Percentiles rank a stretch among this genome's conserved stretches.
These are phyloP conservation scores for Alternaria triticina DNA, from an alignment of 2,329 filamentous ascomycete species.

Conservation along the genomic window DNA sequence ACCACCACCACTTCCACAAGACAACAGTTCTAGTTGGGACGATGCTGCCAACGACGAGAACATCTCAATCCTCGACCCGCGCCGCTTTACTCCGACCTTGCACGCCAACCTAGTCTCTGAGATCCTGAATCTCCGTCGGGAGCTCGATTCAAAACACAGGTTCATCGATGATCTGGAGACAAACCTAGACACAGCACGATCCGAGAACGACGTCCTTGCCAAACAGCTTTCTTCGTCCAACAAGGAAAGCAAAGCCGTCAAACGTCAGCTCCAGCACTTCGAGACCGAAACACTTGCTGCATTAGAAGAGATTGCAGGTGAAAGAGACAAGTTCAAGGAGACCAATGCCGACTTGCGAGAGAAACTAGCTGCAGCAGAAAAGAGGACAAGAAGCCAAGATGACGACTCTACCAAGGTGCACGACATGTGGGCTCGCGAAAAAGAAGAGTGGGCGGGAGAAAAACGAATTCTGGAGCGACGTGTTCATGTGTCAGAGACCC, in stretches of 20 bases:
- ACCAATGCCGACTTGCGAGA: conserved; percentile 73
- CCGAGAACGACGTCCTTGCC: conserved; percentile 76
- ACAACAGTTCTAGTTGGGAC: conserved; percentile 52
- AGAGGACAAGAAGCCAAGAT: conserved; percentile 78
- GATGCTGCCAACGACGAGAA: conserved; percentile 68
- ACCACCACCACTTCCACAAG: conserved; percentile 61
- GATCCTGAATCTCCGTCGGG: conserved; percentile 83
- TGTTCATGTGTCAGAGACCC: conserved; percentile 86
- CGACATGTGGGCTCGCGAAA: conserved; percentile 82
- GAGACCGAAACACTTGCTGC: conserved; percentile 90
- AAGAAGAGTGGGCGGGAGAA: conserved; percentile 83
- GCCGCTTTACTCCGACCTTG: conserved; percentile 91
- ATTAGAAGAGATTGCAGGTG: conserved; percentile 79
- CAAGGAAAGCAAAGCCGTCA: conserved; percentile 80
- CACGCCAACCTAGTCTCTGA: conserved; percentile 95
- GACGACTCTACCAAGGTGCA: conserved; percentile 82
- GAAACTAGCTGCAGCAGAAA: conserved; percentile 78
- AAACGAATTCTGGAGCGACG: conserved; percentile 82
- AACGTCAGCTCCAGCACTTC: conserved; percentile 83
- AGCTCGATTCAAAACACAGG: conserved; percentile 87
- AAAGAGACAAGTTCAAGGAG: conserved; percentile 84
- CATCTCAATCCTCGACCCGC: conserved; percentile 80
- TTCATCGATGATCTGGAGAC: conserved; percentile 85
- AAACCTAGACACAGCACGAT: conserved; percentile 71
- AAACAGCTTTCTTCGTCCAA: conserved; percentile 66